Percentiles rank a stretch among this genome's conserved stretches.
These are phyloP conservation scores for Hypoxylon sp. DNA, from an alignment of 2,329 filamentous ascomycete species.

Conservation along the genomic window DNA sequence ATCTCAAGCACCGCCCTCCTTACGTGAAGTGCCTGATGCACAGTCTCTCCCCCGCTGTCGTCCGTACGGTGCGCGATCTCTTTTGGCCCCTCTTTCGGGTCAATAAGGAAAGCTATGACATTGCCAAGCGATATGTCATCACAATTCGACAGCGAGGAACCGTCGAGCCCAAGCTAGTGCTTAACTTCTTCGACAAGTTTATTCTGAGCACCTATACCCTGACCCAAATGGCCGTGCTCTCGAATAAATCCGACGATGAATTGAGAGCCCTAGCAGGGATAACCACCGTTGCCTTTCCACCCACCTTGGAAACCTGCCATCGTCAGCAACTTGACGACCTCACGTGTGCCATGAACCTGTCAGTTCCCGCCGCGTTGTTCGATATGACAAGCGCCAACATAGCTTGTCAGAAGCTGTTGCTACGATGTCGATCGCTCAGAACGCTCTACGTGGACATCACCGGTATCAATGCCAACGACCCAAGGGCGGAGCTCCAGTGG, in stretches of 20 bases:
- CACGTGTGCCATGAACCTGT: background rate
- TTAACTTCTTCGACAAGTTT: conserved; percentile 18
- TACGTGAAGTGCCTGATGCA: background rate
- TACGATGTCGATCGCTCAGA: background rate
- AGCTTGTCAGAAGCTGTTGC: background rate
- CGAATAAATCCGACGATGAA: background rate
- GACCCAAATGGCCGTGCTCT: background rate
- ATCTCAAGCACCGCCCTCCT: background rate
- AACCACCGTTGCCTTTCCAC: background rate
- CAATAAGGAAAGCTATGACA: background rate
- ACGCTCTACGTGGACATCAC: background rate
- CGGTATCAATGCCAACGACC: background rate
- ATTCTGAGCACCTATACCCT: background rate
- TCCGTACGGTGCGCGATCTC: background rate
- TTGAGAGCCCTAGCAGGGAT: background rate
- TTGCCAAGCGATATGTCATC: background rate
- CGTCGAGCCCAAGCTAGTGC: background rate
- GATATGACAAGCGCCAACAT: background rate
- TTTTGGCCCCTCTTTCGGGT: conserved; percentile 14
- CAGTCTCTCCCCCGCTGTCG: background rate
- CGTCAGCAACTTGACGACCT: background rate
- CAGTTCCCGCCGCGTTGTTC: conserved; percentile 5
- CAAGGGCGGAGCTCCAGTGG: background rate
- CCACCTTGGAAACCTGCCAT: background rate
- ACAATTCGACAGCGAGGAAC: background rate